Conservation (phyloP, 2,329 filamentous ascomycete species). For the Penicillium rolfsii region DNA sequence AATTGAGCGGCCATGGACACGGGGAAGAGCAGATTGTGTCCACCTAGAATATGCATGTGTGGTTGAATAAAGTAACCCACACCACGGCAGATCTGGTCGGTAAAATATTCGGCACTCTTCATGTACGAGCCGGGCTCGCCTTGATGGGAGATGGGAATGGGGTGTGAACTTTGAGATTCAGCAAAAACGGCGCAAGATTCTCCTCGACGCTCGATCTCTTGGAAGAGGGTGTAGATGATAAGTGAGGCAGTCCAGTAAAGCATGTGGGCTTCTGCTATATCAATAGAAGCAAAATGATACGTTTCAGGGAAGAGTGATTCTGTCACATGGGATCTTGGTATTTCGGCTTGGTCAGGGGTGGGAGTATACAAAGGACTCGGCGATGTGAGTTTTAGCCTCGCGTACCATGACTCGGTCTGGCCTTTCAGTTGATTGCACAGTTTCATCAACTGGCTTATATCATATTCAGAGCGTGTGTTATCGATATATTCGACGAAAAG, state of each 20-base stretch:
- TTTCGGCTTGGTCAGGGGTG: neutral
- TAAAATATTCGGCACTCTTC: constrained; percentile 10
- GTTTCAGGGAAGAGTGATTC: constrained; percentile 9
- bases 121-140: neutral
- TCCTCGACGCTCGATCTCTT: constrained; percentile 10
- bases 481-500: constrained; percentile 13
- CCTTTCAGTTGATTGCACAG: constrained; percentile 5
- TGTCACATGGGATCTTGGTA: neutral
- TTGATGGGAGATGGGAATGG: neutral
- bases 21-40: constrained; percentile 19
- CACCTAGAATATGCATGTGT: constrained; percentile 23
- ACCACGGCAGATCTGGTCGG: constrained; percentile 20
- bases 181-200: neutral
- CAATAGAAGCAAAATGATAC: constrained; percentile 15
- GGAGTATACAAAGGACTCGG: constrained; percentile 9
- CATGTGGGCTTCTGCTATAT: constrained; percentile 21
- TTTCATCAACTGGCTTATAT: constrained; percentile 6
- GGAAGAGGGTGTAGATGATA: constrained; percentile 16
- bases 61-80: constrained; percentile 23
- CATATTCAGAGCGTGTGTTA: neutral
- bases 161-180: neutral
- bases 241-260: constrained; percentile 21
- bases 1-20: constrained; percentile 17
- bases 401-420: constrained; percentile 14
- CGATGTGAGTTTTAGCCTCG: constrained; percentile 3